Percentiles rank a stretch among this genome's conserved stretches.
Evolutionary conservation across 208 protist genomes (phyloP).

Genomic region (Leishmania braziliensis): DNA sequence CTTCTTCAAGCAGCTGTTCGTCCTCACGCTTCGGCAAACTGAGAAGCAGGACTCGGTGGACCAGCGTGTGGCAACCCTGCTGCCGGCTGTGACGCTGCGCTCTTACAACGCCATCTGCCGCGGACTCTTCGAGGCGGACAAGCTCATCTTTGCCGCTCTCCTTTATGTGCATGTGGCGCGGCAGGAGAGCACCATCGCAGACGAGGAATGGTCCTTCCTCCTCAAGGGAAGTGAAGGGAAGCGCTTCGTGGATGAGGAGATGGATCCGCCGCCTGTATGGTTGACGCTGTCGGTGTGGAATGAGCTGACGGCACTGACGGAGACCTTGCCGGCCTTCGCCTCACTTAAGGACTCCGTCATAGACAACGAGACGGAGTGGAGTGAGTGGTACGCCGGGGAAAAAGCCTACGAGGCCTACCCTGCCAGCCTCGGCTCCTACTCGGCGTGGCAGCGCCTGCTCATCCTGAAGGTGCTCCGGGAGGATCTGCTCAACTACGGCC

Average conservation of each 20-base stretch:
- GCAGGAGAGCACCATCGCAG: slow-evolving; percentile 60
- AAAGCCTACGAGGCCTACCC: slow-evolving; percentile 88
- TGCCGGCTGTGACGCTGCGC: slow-evolving; percentile 85
- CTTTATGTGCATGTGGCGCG: slow-evolving; percentile 90
- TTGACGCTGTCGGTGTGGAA: slow-evolving; percentile 91
- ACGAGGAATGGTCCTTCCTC: slow-evolving; percentile 91
- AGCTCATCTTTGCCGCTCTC: slow-evolving; percentile 96
- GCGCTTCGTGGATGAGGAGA: slow-evolving; percentile 66
- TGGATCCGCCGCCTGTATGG: slow-evolving; percentile 87
- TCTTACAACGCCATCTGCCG: slow-evolving; percentile 95
- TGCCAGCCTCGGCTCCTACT: slow-evolving; percentile 27
- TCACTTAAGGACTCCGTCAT: slow-evolving; percentile 90
- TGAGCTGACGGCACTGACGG: slow-evolving; percentile 86
- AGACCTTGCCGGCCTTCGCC: slow-evolving; percentile 81
- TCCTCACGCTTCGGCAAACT: slow-evolving; percentile 89
- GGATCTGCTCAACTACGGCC: slow-evolving; percentile 91
- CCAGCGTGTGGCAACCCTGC: slow-evolving; percentile 73
- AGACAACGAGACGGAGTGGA: slow-evolving; percentile 77
- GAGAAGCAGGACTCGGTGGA: slow-evolving; percentile 79
- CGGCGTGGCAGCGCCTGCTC: slow-evolving; percentile 87
- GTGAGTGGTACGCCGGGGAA: slow-evolving; percentile 83
- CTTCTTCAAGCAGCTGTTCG: slow-evolving; percentile 94
- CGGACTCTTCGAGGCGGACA: slow-evolving; percentile 95
- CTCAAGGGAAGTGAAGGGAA: slow-evolving; percentile 87
- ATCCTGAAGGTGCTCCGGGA: slow-evolving; percentile 89